A percentile compares a stretch with the other conserved stretches of the same genome.
Conservation (phyloP, 1,284 basidiomycete species). For the Rhodotorula sp. region DNA sequence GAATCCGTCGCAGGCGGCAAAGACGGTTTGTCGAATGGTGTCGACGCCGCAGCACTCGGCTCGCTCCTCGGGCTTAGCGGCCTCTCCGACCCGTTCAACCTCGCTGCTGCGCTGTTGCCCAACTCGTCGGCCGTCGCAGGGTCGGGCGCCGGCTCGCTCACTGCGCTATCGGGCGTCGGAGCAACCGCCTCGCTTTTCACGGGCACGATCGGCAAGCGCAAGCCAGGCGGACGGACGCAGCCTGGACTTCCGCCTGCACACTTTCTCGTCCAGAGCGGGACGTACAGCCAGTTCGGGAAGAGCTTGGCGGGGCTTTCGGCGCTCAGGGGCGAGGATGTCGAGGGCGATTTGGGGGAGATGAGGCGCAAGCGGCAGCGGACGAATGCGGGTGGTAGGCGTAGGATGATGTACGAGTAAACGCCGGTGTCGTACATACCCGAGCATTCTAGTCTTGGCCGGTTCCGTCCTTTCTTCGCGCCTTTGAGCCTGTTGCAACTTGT, state of each 20-base stretch:
- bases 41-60: slow-evolving; percentile 24
- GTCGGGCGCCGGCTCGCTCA: slow-evolving; percentile 14
- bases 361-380: slow-evolving; percentile 36
- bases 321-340: slow-evolving; percentile 38
- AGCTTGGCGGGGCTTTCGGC: slow-evolving; percentile 32
- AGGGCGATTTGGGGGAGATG: slow-evolving; percentile 39
- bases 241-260: slow-evolving; percentile 39
- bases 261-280: slow-evolving; percentile 34
- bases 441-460: background rate
- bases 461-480: background rate
- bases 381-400: slow-evolving; percentile 14
- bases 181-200: slow-evolving; percentile 27
- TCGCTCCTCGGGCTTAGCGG: slow-evolving; percentile 30
- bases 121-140: background rate
- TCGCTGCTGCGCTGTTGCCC: slow-evolving; percentile 33
- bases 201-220: slow-evolving; percentile 35
- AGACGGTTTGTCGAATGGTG: background rate
- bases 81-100: slow-evolving; percentile 38
- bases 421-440: background rate
- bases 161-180: slow-evolving; percentile 26
- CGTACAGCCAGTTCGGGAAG: slow-evolving; percentile 40
- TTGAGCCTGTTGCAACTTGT: background rate
- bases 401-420: slow-evolving; percentile 18
- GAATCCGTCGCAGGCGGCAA: slow-evolving; percentile 21
- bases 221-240: slow-evolving; percentile 33